Conservation (phyloP, 2,329 filamentous ascomycete species). For the Monosporascus sp. region DNA sequence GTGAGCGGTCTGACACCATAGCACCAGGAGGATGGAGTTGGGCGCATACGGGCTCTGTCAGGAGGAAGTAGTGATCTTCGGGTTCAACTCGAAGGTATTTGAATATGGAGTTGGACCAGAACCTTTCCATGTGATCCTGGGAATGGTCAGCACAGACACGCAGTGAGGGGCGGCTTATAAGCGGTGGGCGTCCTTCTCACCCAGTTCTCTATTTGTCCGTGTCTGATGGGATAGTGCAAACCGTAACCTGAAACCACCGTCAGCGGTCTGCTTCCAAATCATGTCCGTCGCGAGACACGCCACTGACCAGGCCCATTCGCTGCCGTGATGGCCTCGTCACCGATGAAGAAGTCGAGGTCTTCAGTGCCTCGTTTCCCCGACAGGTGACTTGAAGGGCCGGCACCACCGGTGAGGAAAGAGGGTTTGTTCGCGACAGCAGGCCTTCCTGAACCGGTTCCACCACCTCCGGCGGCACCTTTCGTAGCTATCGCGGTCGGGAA, state of each 20-base stretch:
- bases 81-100: conserved; percentile 98
- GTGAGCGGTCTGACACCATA: conserved; percentile 8
- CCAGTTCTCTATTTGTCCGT: conserved; percentile 99
- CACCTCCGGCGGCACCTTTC: conserved; percentile 67
- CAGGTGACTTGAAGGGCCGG: conserved; percentile 75
- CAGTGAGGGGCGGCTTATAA: not conserved
- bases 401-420: conserved; percentile 86
- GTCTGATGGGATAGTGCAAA: conserved; percentile 93
- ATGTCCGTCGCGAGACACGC: not conserved
- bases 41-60: conserved; percentile 81
- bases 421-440: conserved; percentile 92
- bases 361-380: conserved; percentile 93
- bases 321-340: conserved; percentile 87
- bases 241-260: conserved; percentile 64
- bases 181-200: conserved; percentile 36
- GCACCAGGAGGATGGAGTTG: not conserved
- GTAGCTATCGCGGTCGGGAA: conserved; percentile 98
- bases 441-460: conserved; percentile 77
- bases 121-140: conserved; percentile 97
- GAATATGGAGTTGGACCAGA: conserved; percentile 99
- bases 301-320: conserved; percentile 70
- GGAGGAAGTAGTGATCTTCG: conserved; percentile 96
- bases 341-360: conserved; percentile 98
- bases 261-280: conserved; percentile 7
- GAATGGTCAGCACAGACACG: conserved; percentile 12